Evolutionary conservation across 352 stramenopile genomes (phyloP).

Genomic region (Phytopythium delawarense): DNA sequence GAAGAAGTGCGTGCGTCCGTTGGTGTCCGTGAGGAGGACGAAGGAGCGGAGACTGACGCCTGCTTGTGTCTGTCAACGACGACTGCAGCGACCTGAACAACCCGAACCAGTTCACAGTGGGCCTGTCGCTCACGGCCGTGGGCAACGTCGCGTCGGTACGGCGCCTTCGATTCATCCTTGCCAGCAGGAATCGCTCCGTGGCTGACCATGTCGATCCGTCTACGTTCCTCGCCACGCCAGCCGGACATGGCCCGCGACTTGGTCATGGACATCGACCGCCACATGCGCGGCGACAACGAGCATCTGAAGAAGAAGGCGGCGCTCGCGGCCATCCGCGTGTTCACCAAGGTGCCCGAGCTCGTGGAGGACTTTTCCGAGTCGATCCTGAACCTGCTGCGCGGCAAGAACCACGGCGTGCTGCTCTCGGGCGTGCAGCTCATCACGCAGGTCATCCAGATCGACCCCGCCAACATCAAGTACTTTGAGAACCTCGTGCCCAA

Average conservation of each 20-base stretch:
- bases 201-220: background rate
- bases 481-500: constrained; percentile 74
- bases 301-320: constrained; percentile 98
- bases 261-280: constrained; percentile 97
- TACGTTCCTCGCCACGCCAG: constrained; percentile 18
- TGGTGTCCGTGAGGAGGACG: background rate
- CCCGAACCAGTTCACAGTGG: constrained; percentile 93
- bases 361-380: constrained; percentile 98
- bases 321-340: constrained; percentile 90
- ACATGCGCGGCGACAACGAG: constrained; percentile 89
- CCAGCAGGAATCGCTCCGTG: background rate
- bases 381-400: constrained; percentile 93
- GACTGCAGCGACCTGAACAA: constrained; percentile 88
- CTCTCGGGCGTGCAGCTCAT: constrained; percentile 97
- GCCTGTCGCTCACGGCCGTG: constrained; percentile 95
- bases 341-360: constrained; percentile 96
- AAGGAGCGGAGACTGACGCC: background rate
- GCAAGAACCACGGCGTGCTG: constrained; percentile 96
- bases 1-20: constrained; percentile 82
- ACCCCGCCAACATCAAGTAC: constrained; percentile 69
- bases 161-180: background rate
- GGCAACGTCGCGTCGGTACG: constrained; percentile 96
- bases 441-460: constrained; percentile 87
- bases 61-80: constrained; percentile 8
- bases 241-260: constrained; percentile 98